Conservation (phyloP, 2,329 filamentous ascomycete genomes). For the Hansfordia pulvinata region DNA sequence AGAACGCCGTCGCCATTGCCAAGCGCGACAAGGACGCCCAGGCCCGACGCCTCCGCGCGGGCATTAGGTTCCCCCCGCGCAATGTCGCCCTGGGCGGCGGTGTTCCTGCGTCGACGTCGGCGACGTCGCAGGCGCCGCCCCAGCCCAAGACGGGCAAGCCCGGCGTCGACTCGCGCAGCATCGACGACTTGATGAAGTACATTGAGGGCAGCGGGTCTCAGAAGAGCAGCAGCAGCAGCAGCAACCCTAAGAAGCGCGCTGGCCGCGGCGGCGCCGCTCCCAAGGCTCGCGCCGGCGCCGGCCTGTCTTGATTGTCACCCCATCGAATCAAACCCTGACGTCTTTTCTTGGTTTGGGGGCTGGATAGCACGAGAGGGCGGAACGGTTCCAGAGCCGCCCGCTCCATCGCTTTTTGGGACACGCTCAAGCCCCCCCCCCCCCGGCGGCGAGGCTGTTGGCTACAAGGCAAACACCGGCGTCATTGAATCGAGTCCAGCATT, state of each 20-base stretch:
- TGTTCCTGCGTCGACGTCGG: slow-evolving; percentile 16
- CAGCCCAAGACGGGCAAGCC: slow-evolving; percentile 18
- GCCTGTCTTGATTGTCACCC: no score
- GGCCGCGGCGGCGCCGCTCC: slow-evolving; percentile 40
- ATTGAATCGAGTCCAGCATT: no score
- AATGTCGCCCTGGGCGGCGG: slow-evolving; percentile 44
- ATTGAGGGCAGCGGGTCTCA: slow-evolving; percentile 65
- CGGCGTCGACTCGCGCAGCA: slow-evolving; percentile 62
- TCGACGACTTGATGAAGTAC: slow-evolving; percentile 87
- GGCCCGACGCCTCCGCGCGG: slow-evolving; percentile 56
- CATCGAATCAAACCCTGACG: no score
- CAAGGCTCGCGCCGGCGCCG: slow-evolving; percentile 32
- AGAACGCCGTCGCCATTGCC: slow-evolving; percentile 87
- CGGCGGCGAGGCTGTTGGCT: no score
- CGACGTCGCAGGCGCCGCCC: slow-evolving; percentile 16
- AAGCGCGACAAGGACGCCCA: slow-evolving; percentile 86
- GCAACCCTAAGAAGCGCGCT: slow-evolving; percentile 46
- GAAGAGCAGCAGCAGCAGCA: slow-evolving; percentile 27
- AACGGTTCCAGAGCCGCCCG: no score
- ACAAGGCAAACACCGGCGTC: no score
- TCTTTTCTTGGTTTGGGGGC: no score
- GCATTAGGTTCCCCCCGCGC: slow-evolving; percentile 53
- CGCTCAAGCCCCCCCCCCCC: no score
- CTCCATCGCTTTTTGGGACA: no score
- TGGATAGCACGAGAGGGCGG: no score